phyloP scores from a whole-genome alignment of 495 filamentous ascomycete species.

The Neurospora sp. region DNA sequence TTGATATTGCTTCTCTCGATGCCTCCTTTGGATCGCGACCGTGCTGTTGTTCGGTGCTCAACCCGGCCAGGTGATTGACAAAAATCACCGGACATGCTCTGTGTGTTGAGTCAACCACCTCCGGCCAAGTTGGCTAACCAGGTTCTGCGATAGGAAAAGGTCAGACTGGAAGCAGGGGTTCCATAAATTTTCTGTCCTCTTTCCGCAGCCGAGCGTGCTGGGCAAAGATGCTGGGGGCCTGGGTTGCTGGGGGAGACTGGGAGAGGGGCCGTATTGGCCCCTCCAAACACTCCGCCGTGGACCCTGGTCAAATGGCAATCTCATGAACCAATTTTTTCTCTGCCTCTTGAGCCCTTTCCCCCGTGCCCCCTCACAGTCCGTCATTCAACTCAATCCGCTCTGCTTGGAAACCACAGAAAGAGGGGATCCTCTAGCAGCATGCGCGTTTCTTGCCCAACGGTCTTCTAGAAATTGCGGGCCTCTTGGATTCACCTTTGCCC shows the following conservation, averaged over 20 bases:
- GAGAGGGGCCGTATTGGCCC: conserved; percentile 1
- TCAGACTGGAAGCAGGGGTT: conserved; percentile 4
- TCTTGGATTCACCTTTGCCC: conserved; percentile 5
- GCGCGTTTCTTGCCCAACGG: conserved; percentile 36
- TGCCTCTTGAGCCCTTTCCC: conserved; percentile 13
- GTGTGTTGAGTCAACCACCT: too few species aligned
- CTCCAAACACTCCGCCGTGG: conserved; percentile 7
- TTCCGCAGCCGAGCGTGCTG: conserved; percentile 38
- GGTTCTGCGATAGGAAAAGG: neutral
- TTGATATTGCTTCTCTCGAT: conserved; percentile 16
- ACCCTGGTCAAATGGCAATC: conserved; percentile 26
- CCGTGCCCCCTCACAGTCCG: conserved; percentile 18
- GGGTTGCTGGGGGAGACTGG: conserved; percentile 1
- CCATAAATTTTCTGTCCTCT: conserved; percentile 22
- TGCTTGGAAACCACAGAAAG: neutral
- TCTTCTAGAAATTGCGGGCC: conserved; percentile 37
- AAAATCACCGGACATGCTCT: too few species aligned
- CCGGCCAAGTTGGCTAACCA: neutral
- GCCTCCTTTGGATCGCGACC: neutral
- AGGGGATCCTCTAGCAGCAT: conserved; percentile 19
- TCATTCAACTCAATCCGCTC: neutral
- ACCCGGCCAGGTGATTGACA: neutral
- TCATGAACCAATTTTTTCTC: conserved; percentile 27
- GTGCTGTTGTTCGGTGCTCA: neutral
- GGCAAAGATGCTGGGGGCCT: conserved; percentile 13